Conservation (phyloP, 176 grass and related monocot genomes). For the Eragrostis curvula region DNA sequence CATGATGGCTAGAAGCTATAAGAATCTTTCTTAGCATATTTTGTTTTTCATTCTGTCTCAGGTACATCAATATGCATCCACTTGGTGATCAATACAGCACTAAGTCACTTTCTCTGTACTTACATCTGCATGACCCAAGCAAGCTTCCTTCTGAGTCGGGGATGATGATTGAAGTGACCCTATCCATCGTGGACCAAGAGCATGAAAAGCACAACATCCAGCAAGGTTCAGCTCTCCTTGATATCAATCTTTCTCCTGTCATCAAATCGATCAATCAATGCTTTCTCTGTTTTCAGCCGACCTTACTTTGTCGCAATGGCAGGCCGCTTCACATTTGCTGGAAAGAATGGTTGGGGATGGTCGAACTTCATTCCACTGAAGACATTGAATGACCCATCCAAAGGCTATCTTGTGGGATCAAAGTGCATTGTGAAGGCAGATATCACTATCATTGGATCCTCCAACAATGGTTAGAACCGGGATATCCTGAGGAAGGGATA, state of each 20-base stretch:
- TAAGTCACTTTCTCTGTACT: constrained; percentile 14
- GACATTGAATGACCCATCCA: background rate
- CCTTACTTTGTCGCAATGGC: background rate
- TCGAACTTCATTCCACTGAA: background rate
- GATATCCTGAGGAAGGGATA: no score
- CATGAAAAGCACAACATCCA: background rate
- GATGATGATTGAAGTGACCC: background rate
- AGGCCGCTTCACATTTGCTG: background rate
- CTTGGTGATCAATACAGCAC: background rate
- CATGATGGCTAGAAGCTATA: background rate
- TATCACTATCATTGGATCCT: no score
- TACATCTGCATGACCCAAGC: background rate
- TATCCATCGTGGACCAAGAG: constrained; percentile 16
- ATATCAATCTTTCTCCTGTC: background rate
- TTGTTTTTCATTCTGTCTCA: background rate
- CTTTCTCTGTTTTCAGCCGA: background rate
- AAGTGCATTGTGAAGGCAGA: background rate
- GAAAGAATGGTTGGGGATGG: background rate
- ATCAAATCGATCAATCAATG: no score
- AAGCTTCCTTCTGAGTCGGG: background rate
- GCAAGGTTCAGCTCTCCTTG: background rate
- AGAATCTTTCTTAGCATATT: background rate
- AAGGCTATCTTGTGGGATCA: background rate
- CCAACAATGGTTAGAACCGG: no score
- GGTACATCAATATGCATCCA: constrained; percentile 9